phyloP scores from a whole-genome alignment of 805 yeast genomes.

The Candida khao-thaluensis region DNA sequence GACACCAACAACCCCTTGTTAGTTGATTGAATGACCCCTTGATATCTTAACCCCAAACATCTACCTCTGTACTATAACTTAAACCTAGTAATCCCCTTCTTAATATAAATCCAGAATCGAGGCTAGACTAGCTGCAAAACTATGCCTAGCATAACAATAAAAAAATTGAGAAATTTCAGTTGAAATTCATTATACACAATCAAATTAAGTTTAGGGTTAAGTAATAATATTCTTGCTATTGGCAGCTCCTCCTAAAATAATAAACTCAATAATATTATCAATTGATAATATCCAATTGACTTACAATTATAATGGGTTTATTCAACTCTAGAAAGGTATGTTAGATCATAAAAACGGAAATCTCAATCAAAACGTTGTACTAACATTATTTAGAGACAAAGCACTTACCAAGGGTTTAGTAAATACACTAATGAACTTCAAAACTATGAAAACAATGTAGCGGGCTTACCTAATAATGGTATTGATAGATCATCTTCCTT shows the following conservation, averaged over 20 bases:
- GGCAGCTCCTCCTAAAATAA: no score
- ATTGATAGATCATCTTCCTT: constrained; percentile 23
- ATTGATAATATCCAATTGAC: background rate
- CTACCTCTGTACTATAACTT: no score
- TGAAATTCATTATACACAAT: constrained; percentile 3
- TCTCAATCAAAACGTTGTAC: background rate
- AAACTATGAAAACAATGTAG: constrained; percentile 19
- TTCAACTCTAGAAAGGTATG: constrained; percentile 15
- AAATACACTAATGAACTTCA: constrained; percentile 30
- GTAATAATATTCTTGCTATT: no score
- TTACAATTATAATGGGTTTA: constrained; percentile 5
- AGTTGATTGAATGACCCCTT: no score
- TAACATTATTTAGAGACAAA: constrained; percentile 6
- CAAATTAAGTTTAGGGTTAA: constrained; percentile 1
- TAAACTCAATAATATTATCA: background rate
- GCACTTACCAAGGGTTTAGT: constrained; percentile 27
- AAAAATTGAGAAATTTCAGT: background rate
- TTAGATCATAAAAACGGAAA: background rate
- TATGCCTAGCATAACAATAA: background rate
- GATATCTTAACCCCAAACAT: no score
- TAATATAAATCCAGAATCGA: background rate
- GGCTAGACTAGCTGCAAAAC: constrained; percentile 3
- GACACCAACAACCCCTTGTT: no score
- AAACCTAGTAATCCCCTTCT: no score
- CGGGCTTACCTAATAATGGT: constrained; percentile 23